Evolutionary conservation across 2,329 filamentous ascomycete genomes (phyloP).

Genomic region (Lachnellula cervina): DNA sequence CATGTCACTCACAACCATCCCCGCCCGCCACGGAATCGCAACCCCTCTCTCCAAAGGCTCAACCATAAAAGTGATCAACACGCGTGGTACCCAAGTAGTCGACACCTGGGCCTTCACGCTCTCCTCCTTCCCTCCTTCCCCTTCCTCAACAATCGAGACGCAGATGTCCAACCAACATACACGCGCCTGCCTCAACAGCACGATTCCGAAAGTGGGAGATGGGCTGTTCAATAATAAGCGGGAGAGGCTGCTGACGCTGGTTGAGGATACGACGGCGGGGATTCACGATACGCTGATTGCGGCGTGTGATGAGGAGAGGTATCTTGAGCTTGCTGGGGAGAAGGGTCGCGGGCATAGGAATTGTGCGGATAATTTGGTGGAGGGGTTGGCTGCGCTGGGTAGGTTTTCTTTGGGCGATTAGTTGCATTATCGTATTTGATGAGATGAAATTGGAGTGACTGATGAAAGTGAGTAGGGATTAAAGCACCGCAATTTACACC

Average conservation of each 20-base stretch:
- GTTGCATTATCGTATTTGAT: background rate
- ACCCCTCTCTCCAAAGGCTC: constrained; percentile 8
- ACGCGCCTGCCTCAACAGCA: constrained; percentile 19
- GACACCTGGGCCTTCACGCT: constrained; percentile 24
- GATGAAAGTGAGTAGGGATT: constrained; percentile 10
- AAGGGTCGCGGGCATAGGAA: constrained; percentile 18
- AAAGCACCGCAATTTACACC: constrained; percentile 21
- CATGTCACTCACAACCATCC: constrained; percentile 10
- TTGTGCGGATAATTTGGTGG: constrained; percentile 24
- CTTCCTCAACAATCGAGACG: constrained; percentile 6
- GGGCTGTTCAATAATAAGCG: constrained; percentile 20
- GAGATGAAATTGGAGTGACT: background rate
- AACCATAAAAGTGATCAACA: constrained; percentile 18
- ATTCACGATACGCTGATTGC: constrained; percentile 25
- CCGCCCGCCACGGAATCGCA: constrained; percentile 15
- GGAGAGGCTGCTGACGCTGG: constrained; percentile 17
- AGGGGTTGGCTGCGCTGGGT: constrained; percentile 18
- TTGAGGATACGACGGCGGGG: constrained; percentile 20
- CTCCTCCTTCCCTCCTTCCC: background rate
- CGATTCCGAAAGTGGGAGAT: constrained; percentile 20
- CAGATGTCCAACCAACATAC: constrained; percentile 25
- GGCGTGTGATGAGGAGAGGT: constrained; percentile 22
- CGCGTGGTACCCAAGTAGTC: constrained; percentile 16
- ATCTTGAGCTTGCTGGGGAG: constrained; percentile 17
- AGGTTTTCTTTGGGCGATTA: background rate